Conservation (phyloP, 73 alveolate species). For the Tetrahymena elliotti region DNA sequence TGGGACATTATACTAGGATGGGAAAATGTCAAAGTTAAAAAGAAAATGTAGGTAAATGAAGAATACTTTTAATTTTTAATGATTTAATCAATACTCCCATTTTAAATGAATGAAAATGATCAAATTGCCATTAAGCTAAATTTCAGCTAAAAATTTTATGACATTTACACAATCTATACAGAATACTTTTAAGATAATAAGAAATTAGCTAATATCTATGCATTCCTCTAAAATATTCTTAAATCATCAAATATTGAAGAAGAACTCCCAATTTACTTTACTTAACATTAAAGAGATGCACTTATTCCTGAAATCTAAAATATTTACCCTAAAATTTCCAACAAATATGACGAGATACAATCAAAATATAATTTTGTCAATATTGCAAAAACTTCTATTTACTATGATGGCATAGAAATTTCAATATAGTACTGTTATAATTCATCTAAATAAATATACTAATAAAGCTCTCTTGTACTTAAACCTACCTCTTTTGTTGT, state of each 20-base stretch:
- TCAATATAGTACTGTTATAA: neutral
- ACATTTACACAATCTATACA: neutral
- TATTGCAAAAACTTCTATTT: neutral
- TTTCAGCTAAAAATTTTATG: neutral
- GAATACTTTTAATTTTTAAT: neutral
- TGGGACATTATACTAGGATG: neutral
- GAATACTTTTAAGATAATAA: neutral
- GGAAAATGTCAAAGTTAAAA: neutral
- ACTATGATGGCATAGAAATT: neutral
- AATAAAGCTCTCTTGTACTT: neutral
- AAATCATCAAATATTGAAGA: neutral
- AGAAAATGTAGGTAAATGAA: neutral
- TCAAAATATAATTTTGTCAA: neutral
- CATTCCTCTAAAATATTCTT: neutral
- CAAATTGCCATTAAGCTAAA: neutral
- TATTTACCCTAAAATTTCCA: neutral
- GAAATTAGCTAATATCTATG: neutral
- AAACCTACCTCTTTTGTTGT: neutral
- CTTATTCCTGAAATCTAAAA: neutral
- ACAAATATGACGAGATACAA: neutral
- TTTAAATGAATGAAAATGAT: neutral
- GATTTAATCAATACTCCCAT: neutral
- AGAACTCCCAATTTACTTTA: neutral
- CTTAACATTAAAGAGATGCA: neutral
- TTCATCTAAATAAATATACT: neutral